Base-by-base conservation (phyloP, 2,329 filamentous ascomycete species). In the Teratosphaeria destructans region DNA sequence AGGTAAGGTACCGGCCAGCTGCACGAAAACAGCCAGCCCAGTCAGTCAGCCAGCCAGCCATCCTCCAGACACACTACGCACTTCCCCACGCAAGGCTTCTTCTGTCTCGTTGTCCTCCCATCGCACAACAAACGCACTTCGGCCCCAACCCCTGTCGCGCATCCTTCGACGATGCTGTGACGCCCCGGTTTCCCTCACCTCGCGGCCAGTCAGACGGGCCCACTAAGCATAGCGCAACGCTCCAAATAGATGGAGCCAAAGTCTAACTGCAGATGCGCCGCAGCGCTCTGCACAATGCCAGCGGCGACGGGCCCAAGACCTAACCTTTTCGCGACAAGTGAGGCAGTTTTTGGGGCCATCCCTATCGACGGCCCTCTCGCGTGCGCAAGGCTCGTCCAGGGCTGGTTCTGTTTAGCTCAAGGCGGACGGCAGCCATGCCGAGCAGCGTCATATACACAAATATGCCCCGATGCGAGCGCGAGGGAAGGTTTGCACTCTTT, bases 361-460 rank as follows among this genome's bases (percentile, higher is more conserved):
- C 56, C 43, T 60, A 60, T 60, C 37, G 52, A 23, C 56, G 56
- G 59, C 16, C 14, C 52, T 16, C 57, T 59, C 57, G 49, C 34
- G 59, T 57, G 59, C 47, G 56, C 52, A 57, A 32, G 54, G 54
- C 32, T 32, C 53, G 53, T 43, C 26, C 35, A n/a, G 37, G 8
- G 32, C 23, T 54, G 54, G 23, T 23, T 23, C 43, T 58, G 59
- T 53, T 55, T 43, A 34, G 53, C 53, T 39, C 54, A 23, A n/a
- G 37, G 6, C 5, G 37, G 23, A 19, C 57, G 55, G 59, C 57
- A 54, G 53, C 34, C 26, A 56, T 59, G 59, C 34, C 32, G 53
- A 39, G 57, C 23, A 55, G 27, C 35, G 56, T 59, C 59, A 59
- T 61, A 61, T 56, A 59, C 53, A 56, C 55, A 26, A 49, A n/a